Conservation (phyloP, 352 stramenopile species). For the Phytophthora fragariaefolia region DNA sequence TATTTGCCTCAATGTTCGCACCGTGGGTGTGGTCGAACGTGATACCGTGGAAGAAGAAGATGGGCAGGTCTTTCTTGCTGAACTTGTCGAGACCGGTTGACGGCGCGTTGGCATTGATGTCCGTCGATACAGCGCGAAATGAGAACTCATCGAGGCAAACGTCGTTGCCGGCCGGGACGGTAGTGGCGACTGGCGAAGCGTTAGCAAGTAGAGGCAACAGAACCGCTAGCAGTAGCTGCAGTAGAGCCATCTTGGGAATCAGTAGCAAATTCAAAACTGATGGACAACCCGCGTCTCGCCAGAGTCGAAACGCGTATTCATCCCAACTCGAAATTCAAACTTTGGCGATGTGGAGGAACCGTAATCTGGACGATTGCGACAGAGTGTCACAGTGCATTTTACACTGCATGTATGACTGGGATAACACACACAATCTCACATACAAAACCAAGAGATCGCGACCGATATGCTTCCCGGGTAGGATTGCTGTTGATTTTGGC, state of each 20-base stretch:
- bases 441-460: no score
- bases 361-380: no score
- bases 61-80: slow-evolving; percentile 28
- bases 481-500: no score
- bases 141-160: slow-evolving; percentile 29
- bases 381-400: no score
- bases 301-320: no score
- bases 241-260: slow-evolving; percentile 10
- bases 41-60: slow-evolving; percentile 65
- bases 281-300: no score
- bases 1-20: slow-evolving; percentile 38
- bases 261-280: no score
- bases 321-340: no score
- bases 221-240: slow-evolving; percentile 6
- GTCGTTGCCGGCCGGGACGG: slow-evolving; percentile 8
- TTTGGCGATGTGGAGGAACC: no score
- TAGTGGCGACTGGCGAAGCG: slow-evolving; percentile 1
- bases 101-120: background rate
- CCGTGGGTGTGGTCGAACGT: slow-evolving; percentile 39
- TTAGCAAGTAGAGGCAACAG: slow-evolving; percentile 11
- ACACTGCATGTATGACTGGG: no score
- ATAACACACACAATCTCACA: no score
- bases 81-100: background rate
- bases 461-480: no score
- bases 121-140: slow-evolving; percentile 9